Percentiles rank a stretch among this genome's conserved stretches.
Conservation (phyloP, 106 monocot genomes). For the Posidonia australis region DNA sequence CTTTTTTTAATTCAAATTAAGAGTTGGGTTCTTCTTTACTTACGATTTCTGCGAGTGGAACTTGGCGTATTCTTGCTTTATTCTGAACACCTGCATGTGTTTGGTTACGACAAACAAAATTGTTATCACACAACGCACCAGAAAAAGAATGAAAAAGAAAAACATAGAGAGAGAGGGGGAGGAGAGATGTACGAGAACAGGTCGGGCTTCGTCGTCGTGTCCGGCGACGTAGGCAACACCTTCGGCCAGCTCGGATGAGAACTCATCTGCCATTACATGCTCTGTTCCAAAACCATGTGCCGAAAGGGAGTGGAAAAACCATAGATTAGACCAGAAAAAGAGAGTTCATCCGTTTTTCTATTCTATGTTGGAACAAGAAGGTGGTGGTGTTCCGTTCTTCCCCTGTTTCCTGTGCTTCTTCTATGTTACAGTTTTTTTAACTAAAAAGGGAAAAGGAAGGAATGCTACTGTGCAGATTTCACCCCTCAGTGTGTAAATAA, state of each 20-base stretch:
- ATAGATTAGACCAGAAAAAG: background rate
- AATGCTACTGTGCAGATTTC: too few species aligned
- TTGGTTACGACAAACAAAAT: background rate
- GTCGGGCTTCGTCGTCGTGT: slow-evolving; percentile 76
- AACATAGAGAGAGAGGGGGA: background rate
- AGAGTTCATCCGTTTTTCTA: background rate
- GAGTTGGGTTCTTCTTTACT: slow-evolving; percentile 8
- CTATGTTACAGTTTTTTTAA: too few species aligned
- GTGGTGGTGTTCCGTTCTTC: too few species aligned
- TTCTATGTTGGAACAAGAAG: too few species aligned
- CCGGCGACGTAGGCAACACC: slow-evolving; percentile 87
- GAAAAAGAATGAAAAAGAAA: background rate
- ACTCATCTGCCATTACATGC: slow-evolving; percentile 90
- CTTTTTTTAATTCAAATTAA: too few species aligned
- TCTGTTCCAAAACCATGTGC: slow-evolving; percentile 25
- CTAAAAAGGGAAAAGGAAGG: too few species aligned
- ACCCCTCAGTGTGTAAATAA: too few species aligned
- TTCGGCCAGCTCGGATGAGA: slow-evolving; percentile 76
- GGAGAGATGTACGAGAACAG: slow-evolving; percentile 62
- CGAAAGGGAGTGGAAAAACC: background rate
- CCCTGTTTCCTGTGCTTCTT: too few species aligned
- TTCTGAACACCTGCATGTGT: slow-evolving; percentile 65
- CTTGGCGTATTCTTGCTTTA: slow-evolving; percentile 89
- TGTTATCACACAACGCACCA: background rate
- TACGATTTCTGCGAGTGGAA: slow-evolving; percentile 88